phyloP scores from a whole-genome alignment of 2,329 filamentous ascomycete species.

The Alternaria ethzedia region DNA sequence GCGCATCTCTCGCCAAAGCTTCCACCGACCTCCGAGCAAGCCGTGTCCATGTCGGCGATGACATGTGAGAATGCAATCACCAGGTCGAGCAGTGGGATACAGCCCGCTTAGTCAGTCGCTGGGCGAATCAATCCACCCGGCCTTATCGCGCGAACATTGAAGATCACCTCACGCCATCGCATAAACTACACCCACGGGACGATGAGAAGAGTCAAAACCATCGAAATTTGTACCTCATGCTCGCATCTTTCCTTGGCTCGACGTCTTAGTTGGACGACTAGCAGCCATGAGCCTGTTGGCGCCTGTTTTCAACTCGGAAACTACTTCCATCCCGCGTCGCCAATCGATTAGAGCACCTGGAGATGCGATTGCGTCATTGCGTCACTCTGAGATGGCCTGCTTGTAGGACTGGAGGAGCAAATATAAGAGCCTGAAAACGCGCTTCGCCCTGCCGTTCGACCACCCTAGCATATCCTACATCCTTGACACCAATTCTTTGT shows the following conservation, averaged over 20 bases:
- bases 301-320: constrained; percentile 21
- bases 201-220: constrained; percentile 9
- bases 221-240: constrained; percentile 13
- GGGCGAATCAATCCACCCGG: constrained; percentile 37
- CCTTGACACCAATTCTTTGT: constrained; percentile 13
- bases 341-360: constrained; percentile 16
- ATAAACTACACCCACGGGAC: constrained; percentile 24
- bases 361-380: constrained; percentile 38
- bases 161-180: constrained; percentile 46
- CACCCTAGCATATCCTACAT: constrained; percentile 10
- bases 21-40: constrained; percentile 14
- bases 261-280: constrained; percentile 22
- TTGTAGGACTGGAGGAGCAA: constrained; percentile 31
- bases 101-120: constrained; percentile 28
- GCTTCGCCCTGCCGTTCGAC: constrained; percentile 5
- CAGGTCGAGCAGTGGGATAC: constrained; percentile 31
- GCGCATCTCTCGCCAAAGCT: constrained; percentile 28
- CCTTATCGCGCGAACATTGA: constrained; percentile 32
- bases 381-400: constrained; percentile 19
- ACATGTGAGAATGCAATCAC: constrained; percentile 16
- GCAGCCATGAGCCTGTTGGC: constrained; percentile 18
- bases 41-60: constrained; percentile 7
- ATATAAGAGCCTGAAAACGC: constrained; percentile 38
- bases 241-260: constrained; percentile 28
- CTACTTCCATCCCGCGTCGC: constrained; percentile 38